Evolutionary conservation across 768 basidiomycete genomes (phyloP), one percentile per base, ranked within the genome.

Genomic region (Lactarius indigo): DNA sequence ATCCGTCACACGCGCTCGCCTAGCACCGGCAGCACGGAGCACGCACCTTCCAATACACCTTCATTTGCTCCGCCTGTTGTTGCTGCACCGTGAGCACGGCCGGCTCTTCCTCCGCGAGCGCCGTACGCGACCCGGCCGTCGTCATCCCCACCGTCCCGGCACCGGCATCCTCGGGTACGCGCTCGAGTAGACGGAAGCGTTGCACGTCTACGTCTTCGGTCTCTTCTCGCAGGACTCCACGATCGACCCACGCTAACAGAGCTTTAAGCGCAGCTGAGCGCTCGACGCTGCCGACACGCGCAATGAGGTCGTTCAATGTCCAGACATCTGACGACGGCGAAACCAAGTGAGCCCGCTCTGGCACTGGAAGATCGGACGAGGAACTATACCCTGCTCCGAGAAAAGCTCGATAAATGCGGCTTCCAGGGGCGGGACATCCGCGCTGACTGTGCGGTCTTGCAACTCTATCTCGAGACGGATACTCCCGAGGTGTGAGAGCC

Each of bases 361-460:
- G 23, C 13, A 31, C 3, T 23, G 26, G 17, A 3, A 33, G 26
- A 28, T n/a, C 13, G 39, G 15, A 72, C 66, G 26, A 5, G 8
- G 10, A 35, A 71, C 75, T 28, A 35, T 88, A 93, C 79, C 69
- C 75, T 87, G 85, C 64, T 87, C 80, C 0, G 87, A 87, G 74
- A 98, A 97, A 3, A 93, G 79, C 71, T 96, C 94, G 58, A 96
- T 87, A 66, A 96, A 85, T 1, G 93, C 90, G 10, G 96, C 97
- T 74, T 98, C 96, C 23, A 98, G 76, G 0, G 95, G 93, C 1
- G 88, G 87, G 4, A 92, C 93, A 52, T 93, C 88, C 3, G 85
- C 85, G 26, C 85, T 84, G 39, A 97, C 66, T 5, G 79, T 85
- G 15, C 94, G 88, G 74, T 98, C 96, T 71, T 88, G 83, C 3